Evolutionary conservation across 305 asterid species (phyloP), one percentile per base, ranked within the genome.

Genomic region (Fraxinus baroniana): DNA sequence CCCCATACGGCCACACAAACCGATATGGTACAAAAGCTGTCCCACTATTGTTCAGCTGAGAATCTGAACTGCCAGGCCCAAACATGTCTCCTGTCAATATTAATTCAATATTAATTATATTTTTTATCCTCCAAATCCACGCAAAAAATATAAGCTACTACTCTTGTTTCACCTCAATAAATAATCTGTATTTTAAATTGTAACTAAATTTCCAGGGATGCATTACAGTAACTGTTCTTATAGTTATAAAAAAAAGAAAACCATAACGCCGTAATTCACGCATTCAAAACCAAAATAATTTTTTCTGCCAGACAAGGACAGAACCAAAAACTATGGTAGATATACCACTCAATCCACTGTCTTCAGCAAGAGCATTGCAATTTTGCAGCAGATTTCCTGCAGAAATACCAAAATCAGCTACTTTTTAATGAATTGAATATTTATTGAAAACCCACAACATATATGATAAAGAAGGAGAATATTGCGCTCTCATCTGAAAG

Each of bases 1-100:
- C 94, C 28, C 94, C 94, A 82, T 89, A 84, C 64, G 94, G 90
- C 94, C 94, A 91, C 73, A 89, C 91, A 75, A 91, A 91, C 75
- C 94, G 86, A 0, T 90, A 84, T 33, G 92, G 94, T 39, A 91
- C 55, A 86, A 83, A 62, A 60, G 84, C 86, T 24, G 84, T 32
- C 76, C 80, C 88, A 68, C 75, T 84, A 85, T 87, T 86, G 74
- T 84, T 33, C 81, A 72, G 85, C 76, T 80, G 83, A 52, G 81
- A 78, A 77, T 80, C 88, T 62, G 49, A 15, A 71, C 88, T 57
- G 41, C 88, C 86, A 55, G 86, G 33, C 77, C 83, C 86, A 80
- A 86, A 87, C 90, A 88, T 89, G 81, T 85, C 84, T 84, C 86
- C 87, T 55, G 46, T 22, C 79, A 80, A 66, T 55, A 71, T n/a